A percentile compares a stretch with the other conserved stretches of the same genome.
Evolutionary conservation across 2,329 filamentous ascomycete genomes (phyloP).

Genomic region (Ophiostoma ulmi): DNA sequence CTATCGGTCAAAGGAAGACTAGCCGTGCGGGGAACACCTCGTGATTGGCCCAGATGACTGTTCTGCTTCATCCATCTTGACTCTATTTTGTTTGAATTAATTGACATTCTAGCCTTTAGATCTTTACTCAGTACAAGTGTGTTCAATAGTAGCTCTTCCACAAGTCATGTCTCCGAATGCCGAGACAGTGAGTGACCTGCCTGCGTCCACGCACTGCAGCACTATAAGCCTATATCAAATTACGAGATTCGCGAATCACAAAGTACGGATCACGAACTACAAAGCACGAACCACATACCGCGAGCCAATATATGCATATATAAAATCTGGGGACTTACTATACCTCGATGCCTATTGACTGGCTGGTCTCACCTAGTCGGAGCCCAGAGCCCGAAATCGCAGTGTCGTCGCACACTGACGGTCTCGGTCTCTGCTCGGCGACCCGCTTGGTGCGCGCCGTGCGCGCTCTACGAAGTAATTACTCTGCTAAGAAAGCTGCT

Average conservation of each 20-base stretch:
- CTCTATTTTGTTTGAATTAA: background rate
- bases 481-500: background rate
- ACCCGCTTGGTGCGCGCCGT: background rate
- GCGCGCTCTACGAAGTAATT: background rate
- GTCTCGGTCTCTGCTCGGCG: slow-evolving; percentile 14
- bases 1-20: background rate
- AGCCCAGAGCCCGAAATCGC: slow-evolving; percentile 10
- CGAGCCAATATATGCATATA: background rate
- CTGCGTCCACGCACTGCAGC: background rate
- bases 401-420: slow-evolving; percentile 4
- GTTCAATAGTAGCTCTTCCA: background rate
- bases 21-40: background rate
- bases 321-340: background rate
- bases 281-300: background rate
- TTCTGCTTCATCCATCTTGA: background rate
- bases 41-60: background rate
- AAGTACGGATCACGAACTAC: no score
- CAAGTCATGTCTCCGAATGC: slow-evolving; percentile 8
- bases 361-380: slow-evolving; percentile 4
- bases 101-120: background rate
- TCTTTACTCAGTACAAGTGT: background rate
- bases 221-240: background rate
- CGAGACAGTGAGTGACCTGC: background rate
- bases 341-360: background rate
- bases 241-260: background rate